Conservation (phyloP, 1,284 basidiomycete species). For the Sanghuangporus sanghuang region DNA sequence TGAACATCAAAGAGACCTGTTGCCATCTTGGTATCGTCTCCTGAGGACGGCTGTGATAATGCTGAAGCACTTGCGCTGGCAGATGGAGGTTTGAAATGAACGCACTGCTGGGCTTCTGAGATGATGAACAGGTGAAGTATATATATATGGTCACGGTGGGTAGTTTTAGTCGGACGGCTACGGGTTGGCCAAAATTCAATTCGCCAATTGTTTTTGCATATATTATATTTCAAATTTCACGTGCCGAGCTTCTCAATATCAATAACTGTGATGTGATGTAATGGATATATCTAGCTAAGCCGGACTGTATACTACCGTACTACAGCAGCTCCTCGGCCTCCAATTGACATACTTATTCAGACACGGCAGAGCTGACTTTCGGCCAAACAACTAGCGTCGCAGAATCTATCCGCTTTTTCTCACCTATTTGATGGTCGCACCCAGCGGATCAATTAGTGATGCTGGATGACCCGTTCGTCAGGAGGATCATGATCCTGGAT, state of each 20-base stretch:
- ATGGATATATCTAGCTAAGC: not conserved
- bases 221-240: not conserved
- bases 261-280: not conserved
- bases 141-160: not conserved
- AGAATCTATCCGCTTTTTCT: not conserved
- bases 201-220: not conserved
- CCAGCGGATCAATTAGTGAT: not conserved
- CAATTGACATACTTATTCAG: too few relatives aligned
- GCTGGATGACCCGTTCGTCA: not conserved
- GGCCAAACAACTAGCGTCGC: too few relatives aligned
- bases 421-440: not conserved
- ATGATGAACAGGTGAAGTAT: not conserved
- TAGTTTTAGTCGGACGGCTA: not conserved
- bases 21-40: not conserved
- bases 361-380: too few relatives aligned
- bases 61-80: not conserved
- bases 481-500: not conserved
- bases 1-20: conserved; percentile 48
- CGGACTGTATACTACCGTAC: too few relatives aligned
- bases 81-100: not conserved
- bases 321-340: too few relatives aligned
- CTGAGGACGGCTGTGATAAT: not conserved
- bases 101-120: not conserved
- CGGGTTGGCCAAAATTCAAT: not conserved
- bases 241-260: not conserved